phyloP scores from a whole-genome alignment of 2,329 filamentous ascomycete genomes.

The Knufia fluminis region DNA sequence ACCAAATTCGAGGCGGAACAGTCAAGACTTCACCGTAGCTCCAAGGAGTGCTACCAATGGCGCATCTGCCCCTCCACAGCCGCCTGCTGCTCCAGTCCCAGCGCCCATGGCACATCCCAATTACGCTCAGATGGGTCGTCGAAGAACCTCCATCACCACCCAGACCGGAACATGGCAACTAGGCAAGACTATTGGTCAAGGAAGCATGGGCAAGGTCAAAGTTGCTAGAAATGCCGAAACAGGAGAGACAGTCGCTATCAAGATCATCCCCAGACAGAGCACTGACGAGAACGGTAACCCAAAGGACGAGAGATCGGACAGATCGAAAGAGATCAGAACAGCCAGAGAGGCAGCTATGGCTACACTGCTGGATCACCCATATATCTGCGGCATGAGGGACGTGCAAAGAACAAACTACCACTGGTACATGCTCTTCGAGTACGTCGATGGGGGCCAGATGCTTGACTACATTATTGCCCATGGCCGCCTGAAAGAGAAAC shows the following conservation, averaged over 20 bases:
- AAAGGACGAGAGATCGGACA: constrained; percentile 80
- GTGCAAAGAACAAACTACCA: constrained; percentile 94
- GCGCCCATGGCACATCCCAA: constrained; percentile 36
- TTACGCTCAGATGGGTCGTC: constrained; percentile 33
- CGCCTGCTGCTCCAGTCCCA: constrained; percentile 35
- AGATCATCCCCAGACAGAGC: constrained; percentile 87
- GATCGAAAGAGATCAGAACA: constrained; percentile 92
- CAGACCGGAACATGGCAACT: constrained; percentile 88
- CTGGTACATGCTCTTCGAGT: constrained; percentile 99
- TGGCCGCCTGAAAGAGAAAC: constrained; percentile 94
- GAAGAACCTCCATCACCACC: constrained; percentile 76
- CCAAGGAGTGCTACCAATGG: constrained; percentile 46
- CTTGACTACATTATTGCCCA: constrained; percentile 99
- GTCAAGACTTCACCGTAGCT: constrained; percentile 38
- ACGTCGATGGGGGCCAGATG: constrained; percentile 98
- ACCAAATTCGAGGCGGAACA: constrained; percentile 34
- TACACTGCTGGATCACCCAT: constrained; percentile 84
- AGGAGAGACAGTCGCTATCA: constrained; percentile 91
- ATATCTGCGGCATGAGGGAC: constrained; percentile 92
- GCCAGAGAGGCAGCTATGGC: constrained; percentile 94
- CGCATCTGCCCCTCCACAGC: constrained; percentile 39
- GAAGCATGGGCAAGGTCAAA: constrained; percentile 99
- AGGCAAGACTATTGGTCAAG: constrained; percentile 92
- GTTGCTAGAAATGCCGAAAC: constrained; percentile 82
- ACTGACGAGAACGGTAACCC: constrained; percentile 68